Evolutionary conservation across 1,284 basidiomycete genomes (phyloP).

Genomic region (Mycosarcoma maydis): DNA sequence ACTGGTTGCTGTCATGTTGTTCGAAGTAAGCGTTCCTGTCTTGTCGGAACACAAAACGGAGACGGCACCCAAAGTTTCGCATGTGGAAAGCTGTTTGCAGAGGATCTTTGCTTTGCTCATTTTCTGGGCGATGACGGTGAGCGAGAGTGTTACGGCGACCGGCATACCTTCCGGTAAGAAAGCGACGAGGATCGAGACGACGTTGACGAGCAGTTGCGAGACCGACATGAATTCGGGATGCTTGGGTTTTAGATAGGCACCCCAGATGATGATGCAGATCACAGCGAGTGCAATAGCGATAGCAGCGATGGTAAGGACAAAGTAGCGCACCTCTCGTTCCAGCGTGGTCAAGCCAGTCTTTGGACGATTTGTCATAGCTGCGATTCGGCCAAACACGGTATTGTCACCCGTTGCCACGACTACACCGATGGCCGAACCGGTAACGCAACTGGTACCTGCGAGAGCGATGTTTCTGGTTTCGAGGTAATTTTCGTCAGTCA

Average conservation of each 20-base stretch:
- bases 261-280: conserved; percentile 72
- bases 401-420: conserved; percentile 73
- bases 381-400: conserved; percentile 71
- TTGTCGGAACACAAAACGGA: conserved; percentile 78
- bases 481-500: conserved; percentile 71
- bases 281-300: conserved; percentile 71
- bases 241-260: conserved; percentile 68
- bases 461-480: conserved; percentile 74
- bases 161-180: conserved; percentile 75
- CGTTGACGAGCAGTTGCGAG: conserved; percentile 72
- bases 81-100: conserved; percentile 74
- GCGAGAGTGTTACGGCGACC: conserved; percentile 75
- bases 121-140: conserved; percentile 77
- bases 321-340: conserved; percentile 70
- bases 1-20: conserved; percentile 69
- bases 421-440: conserved; percentile 71
- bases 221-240: conserved; percentile 73
- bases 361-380: conserved; percentile 30
- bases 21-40: conserved; percentile 78
- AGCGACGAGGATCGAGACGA: conserved; percentile 75
- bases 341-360: conserved; percentile 71
- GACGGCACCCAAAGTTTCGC: conserved; percentile 76
- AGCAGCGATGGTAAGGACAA: conserved; percentile 69
- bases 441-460: conserved; percentile 75
- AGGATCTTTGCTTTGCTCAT: conserved; percentile 77